Conservation (phyloP, 192 early-diverging fungal genomes). For the Coemansia biformis region DNA sequence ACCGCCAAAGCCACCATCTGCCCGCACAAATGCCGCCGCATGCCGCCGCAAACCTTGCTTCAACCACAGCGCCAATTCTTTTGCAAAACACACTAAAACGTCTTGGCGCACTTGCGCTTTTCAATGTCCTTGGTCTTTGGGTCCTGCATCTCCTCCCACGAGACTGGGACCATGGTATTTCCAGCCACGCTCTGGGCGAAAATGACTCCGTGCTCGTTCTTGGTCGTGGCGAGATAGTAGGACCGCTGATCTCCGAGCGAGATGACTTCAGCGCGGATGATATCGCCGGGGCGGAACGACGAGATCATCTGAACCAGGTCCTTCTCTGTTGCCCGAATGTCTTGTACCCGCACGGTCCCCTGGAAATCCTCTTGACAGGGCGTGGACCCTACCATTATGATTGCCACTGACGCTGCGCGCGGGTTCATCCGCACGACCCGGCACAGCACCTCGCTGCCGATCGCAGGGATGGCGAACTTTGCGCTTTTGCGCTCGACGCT, state of each 20-base stretch:
- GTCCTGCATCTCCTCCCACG: slow-evolving; percentile 98
- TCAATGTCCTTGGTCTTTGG: slow-evolving; percentile 82
- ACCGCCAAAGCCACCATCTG: too few species aligned
- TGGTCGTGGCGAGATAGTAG: slow-evolving; percentile 87
- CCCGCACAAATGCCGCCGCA: too few species aligned
- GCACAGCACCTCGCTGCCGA: slow-evolving; percentile 72
- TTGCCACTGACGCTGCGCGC: slow-evolving; percentile 76
- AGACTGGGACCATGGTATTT: slow-evolving; percentile 84
- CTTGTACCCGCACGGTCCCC: slow-evolving; percentile 87
- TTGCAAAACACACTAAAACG: too few species aligned
- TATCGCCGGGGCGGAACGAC: slow-evolving; percentile 90
- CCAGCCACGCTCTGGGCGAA: slow-evolving; percentile 84
- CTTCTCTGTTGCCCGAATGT: slow-evolving; percentile 89
- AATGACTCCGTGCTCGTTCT: slow-evolving; percentile 91
- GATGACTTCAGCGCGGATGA: slow-evolving; percentile 79
- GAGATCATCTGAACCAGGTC: slow-evolving; percentile 89
- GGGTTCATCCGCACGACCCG: slow-evolving; percentile 88
- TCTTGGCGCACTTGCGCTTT: slow-evolving; percentile 93
- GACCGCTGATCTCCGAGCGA: slow-evolving; percentile 89
- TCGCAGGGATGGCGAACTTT: slow-evolving; percentile 68
- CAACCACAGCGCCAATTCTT: too few species aligned
- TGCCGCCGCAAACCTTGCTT: too few species aligned
- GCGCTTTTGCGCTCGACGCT: slow-evolving; percentile 59
- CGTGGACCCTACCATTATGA: slow-evolving; percentile 80
- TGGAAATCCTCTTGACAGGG: slow-evolving; percentile 84